These are phyloP conservation scores for Hypoxylon sp. DNA, from an alignment of 2,329 filamentous ascomycete genomes.

Conservation along the genomic window DNA sequence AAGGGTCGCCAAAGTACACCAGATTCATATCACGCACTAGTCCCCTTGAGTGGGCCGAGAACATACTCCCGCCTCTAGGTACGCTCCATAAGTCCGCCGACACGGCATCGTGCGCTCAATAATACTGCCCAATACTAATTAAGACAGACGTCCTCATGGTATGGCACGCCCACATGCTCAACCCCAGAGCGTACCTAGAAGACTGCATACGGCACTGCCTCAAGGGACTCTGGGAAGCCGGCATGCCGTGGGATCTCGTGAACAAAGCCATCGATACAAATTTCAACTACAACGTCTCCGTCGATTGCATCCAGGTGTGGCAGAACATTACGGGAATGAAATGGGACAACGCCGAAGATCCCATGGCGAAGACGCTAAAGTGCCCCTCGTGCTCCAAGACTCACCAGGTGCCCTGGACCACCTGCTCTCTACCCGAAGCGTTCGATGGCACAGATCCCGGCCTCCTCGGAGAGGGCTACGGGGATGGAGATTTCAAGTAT, in stretches of 20 bases:
- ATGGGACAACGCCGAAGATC: conserved; percentile 69
- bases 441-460: conserved; percentile 47
- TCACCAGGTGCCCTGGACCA: conserved; percentile 67
- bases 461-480: conserved; percentile 64
- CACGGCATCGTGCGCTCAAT: conserved; percentile 5
- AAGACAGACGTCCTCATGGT: conserved; percentile 75
- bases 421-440: conserved; percentile 50
- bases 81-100: conserved; percentile 16
- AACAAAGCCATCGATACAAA: conserved; percentile 64
- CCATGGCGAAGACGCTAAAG: conserved; percentile 53
- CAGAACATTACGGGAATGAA: conserved; percentile 53
- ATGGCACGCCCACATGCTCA: conserved; percentile 81
- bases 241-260: conserved; percentile 71
- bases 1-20: conserved; percentile 41
- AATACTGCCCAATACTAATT: conserved; percentile 43
- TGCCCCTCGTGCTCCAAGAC: conserved; percentile 63
- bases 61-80: conserved; percentile 67
- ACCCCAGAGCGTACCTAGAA: conserved; percentile 76
- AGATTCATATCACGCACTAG: conserved; percentile 45
- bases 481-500: conserved; percentile 62
- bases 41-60: conserved; percentile 48
- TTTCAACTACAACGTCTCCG: conserved; percentile 63
- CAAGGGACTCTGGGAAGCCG: conserved; percentile 64
- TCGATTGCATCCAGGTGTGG: conserved; percentile 57
- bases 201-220: conserved; percentile 70